Percentiles rank a stretch among this genome's conserved stretches.
Evolutionary conservation across 495 filamentous ascomycete genomes (phyloP).

Genomic region (Penicillium nucicola): DNA sequence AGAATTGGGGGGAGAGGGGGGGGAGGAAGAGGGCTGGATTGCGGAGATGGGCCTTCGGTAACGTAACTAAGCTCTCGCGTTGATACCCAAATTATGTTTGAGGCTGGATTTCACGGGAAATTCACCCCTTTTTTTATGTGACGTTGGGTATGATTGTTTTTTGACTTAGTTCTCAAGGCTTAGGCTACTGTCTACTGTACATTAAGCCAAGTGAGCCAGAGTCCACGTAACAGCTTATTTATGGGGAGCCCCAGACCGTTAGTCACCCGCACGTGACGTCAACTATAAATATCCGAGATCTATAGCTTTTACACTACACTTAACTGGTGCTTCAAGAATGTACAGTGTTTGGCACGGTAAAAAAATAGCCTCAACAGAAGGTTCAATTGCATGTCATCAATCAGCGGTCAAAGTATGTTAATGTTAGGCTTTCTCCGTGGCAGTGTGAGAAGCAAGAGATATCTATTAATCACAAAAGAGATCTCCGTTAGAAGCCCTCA

Average conservation of each 20-base stretch:
- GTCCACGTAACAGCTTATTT: slow-evolving; percentile 5
- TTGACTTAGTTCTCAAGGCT: neutral
- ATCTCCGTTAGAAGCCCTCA: too few relatives aligned
- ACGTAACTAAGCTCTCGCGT: slow-evolving; percentile 5
- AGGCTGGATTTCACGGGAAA: slow-evolving; percentile 4
- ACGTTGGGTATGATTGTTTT: neutral
- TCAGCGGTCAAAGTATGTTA: too few relatives aligned
- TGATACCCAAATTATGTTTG: slow-evolving; percentile 13
- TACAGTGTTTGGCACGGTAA: too few relatives aligned
- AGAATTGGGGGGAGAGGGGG: neutral
- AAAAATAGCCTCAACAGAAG: too few relatives aligned
- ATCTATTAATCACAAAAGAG: too few relatives aligned
- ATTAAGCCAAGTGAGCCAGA: neutral
- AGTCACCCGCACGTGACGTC: slow-evolving; percentile 2
- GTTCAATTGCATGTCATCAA: too few relatives aligned
- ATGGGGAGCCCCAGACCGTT: neutral
- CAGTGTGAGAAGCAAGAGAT: too few relatives aligned
- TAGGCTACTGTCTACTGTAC: neutral
- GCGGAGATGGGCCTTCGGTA: slow-evolving; percentile 5
- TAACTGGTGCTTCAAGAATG: too few relatives aligned
- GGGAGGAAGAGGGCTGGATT: slow-evolving; percentile 8
- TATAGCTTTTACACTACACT: too few relatives aligned
- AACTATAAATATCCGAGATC: slow-evolving; percentile 5
- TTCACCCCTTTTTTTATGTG: neutral
- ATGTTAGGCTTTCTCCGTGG: too few relatives aligned